Conservation (phyloP, 345 rosid genomes). For the Salix brachista region DNA sequence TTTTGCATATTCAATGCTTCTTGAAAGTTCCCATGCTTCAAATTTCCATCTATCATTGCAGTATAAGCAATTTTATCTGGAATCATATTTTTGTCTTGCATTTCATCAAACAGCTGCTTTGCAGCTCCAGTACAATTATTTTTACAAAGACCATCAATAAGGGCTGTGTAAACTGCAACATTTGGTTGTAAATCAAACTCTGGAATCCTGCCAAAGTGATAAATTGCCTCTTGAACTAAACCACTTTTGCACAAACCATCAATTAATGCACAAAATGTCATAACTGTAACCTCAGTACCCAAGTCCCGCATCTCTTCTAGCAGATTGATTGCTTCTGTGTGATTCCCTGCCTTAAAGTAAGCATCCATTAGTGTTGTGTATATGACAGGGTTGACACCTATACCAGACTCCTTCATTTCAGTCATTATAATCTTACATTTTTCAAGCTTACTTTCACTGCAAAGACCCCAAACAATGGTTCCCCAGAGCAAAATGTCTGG, state of each 20-base stretch:
- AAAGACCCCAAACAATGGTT: conserved; percentile 60
- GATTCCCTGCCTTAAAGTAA: conserved; percentile 53
- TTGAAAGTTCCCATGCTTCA: conserved; percentile 49
- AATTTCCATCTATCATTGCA: conserved; percentile 56
- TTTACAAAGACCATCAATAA: conserved; percentile 75
- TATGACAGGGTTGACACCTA: conserved; percentile 42
- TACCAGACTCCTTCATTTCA: conserved; percentile 51
- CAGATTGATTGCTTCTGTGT: conserved; percentile 42
- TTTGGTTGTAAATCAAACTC: conserved; percentile 54
- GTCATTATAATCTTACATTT: conserved; percentile 39
- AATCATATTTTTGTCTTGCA: conserved; percentile 38
- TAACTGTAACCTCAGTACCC: conserved; percentile 51
- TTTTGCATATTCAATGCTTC: conserved; percentile 47
- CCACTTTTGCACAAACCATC: conserved; percentile 71
- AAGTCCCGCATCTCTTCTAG: conserved; percentile 43
- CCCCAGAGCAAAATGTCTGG: conserved; percentile 57
- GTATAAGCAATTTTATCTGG: conserved; percentile 58
- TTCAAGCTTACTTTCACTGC: conserved; percentile 46
- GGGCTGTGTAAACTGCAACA: conserved; percentile 54
- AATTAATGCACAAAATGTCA: conserved; percentile 61
- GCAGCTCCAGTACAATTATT: conserved; percentile 49
- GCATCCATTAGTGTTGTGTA: conserved; percentile 62
- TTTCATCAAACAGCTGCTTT: conserved; percentile 44
- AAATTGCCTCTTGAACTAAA: conserved; percentile 49
- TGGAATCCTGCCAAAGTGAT: conserved; percentile 42